Base-by-base conservation (phyloP, 1,139 yeast genomes). In the Diutina scorzettiae region DNA sequence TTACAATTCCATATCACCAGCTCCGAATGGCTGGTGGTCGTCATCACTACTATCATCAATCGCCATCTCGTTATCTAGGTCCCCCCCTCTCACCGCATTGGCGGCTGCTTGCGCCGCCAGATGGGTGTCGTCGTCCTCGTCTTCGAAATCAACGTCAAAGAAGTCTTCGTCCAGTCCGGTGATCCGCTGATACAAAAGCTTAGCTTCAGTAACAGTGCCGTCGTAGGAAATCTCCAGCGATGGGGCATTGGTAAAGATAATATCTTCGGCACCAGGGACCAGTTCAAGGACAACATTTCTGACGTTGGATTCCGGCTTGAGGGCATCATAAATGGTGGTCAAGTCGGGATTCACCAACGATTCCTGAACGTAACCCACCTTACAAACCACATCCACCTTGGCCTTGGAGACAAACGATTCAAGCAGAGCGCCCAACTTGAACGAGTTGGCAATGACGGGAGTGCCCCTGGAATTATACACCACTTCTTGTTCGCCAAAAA, bases 121-220 rank as follows among this genome's bases (percentile, higher is more conserved):
- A 41, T 52, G 52, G 32, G 52, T 55, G 23, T 67, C 70, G 37
- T 81, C 91, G 43, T 84, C 95, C 18, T 87, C 96, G 57, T 89
- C 97, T 60, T 89, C 97, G 56, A 89, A 89, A 60, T 89, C 97
- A 29, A 89, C 86, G 59, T 86, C 96, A 54, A 89, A 89, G 62
- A 89, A 89, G 59, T 89, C 97, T 51, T 89, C 97, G 55, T 84
- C 94, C 4, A 94, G 75, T 3, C 97, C 97, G 4, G 93, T 93
- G 48, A 89, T 76, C 47, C 73, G 69, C 46, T 76, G 78, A 57
- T 84, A 91, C 37, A 89, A 58, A 20, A 74, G 64, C 53, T 78
- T 80, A n/a, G 89, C 87, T 47, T 85, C 91, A 6, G 87, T 76
- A 21, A 89, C 76, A 9, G 83, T 74, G 24, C 96, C 97, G 57